Evolutionary conservation across 805 yeast species (phyloP), one percentile per base, ranked within the genome.

Genomic region (Candida koratica): DNA sequence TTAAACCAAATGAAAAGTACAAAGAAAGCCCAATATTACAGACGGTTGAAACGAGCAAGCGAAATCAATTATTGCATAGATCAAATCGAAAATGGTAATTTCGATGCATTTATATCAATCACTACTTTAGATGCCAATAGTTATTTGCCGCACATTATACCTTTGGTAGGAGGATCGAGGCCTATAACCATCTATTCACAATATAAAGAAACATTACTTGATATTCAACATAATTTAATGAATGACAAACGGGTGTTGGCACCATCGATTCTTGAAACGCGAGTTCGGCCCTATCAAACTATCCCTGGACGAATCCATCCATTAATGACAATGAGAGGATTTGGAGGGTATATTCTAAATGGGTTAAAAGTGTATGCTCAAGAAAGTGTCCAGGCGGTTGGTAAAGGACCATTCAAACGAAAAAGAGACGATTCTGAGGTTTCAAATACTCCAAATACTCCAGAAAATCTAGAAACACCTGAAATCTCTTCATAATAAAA

Each of bases 271-370:
- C 70, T 75, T 43, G 96, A 89, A 57, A 77, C 94, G 1, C 71
- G 85, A 43, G 93, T 84, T 9, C 75, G 97, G 45, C 81, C 80
- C 33, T 89, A 83, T 56, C 99, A 93, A 64, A 87, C 97, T 3
- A 77, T 90, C 18, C 86, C 95, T 13, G 98, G 97, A 6, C 79
- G 94, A 54, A 67, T 90, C 51, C 99, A 93, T 58, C 99, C 99
- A 0, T 54, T 81, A 42, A 93, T 93, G 99, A 85, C 97, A 0
- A 79, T 82, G 71, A 73, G 86, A 50, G 88, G 95, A 5, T 89
- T 83, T 39, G 97, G 97, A 22, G 99, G 99, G 0, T 90, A 78
- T 56, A 56, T 93, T 2, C 64, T 88, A 46, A 73, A 79, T 66
- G 95, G 90, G 3, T 75, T 84, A 11, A 70, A 84, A 32, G 97